phyloP scores from a whole-genome alignment of 352 stramenopile genomes.

The Phytophthora citricola region DNA sequence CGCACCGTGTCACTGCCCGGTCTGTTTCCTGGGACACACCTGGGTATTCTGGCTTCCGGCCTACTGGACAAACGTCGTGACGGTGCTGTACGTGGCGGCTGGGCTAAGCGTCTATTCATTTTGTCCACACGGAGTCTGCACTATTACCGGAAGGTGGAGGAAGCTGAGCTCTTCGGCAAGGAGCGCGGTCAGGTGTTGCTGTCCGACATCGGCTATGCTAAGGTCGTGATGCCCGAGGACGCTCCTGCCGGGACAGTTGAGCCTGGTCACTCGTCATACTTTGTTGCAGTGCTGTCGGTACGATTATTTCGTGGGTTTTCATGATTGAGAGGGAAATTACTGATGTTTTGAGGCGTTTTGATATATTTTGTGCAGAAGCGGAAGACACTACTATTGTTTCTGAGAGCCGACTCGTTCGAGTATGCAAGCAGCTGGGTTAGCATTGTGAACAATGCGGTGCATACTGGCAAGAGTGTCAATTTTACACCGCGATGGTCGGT shows the following conservation, averaged over 20 bases:
- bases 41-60: conserved; percentile 80
- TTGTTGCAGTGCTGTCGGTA: conserved; percentile 82
- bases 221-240: conserved; percentile 78
- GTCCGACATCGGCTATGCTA: conserved; percentile 77
- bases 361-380: conserved; percentile 52
- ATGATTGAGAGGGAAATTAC: neutral
- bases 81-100: conserved; percentile 81
- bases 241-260: conserved; percentile 79
- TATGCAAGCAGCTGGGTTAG: conserved; percentile 79
- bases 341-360: conserved; percentile 7
- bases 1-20: conserved; percentile 77
- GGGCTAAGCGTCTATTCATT: conserved; percentile 84
- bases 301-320: neutral
- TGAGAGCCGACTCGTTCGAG: conserved; percentile 78
- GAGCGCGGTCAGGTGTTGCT: conserved; percentile 78
- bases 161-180: conserved; percentile 85
- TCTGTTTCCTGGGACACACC: conserved; percentile 71
- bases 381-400: conserved; percentile 82
- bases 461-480: conserved; percentile 69
- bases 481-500: conserved; percentile 73
- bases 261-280: conserved; percentile 59
- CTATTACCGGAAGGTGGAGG: conserved; percentile 87
- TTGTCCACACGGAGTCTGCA: conserved; percentile 81
- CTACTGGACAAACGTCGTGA: conserved; percentile 85
- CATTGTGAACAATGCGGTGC: conserved; percentile 79